Base-by-base conservation (phyloP, 139 green algal genomes). In the Desmodesmus armatus region DNA sequence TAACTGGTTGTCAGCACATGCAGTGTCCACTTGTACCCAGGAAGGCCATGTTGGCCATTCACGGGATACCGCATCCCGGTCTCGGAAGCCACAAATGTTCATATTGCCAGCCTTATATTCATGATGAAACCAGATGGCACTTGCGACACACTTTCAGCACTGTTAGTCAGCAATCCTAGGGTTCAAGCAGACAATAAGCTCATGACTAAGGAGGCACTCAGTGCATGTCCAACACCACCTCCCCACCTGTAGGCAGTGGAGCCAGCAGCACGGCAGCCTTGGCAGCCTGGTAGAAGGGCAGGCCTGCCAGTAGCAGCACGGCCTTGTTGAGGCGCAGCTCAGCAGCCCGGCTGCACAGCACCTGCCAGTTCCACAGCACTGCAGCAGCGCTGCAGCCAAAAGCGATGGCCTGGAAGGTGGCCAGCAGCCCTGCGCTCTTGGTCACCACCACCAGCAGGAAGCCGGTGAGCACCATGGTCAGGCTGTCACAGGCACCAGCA, bases 271-370 rank as follows among this genome's bases (percentile, higher is more conserved):
- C 71, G 6, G 29, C 23, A 15, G 71, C 71, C 71, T 78, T 78
- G 15, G 62, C 11, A 41, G 37, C 6, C 71, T 60, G 27, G 6
- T 62, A 65, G 17, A 60, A 29, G 1, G 71, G 71, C 41, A 78
- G 35, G 6, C 5, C 43, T 0, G 71, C 71, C 41, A 78, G 41
- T 27, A 60, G 11, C 71, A 78, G 41, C 71, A 78, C 40, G 2
- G 41, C 41, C n/a, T 9, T 37, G n/a, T 78, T 78, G 27, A 78
- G 71, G 5, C 40, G 43, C 23, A 78, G 71, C 71, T 78, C 71
- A 27, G 71, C 71, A 7, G 25, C 27, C 5, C 41, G 37, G 41
- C 41, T 43, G 39, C 40, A 63, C 41, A 78, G 71, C 27, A 62
- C 15, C 39, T 17, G 35, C 23, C 43, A 78, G 41, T 78, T 78